Base-by-base conservation (phyloP, 768 basidiomycete genomes). In the Rhizopogon rudus region DNA sequence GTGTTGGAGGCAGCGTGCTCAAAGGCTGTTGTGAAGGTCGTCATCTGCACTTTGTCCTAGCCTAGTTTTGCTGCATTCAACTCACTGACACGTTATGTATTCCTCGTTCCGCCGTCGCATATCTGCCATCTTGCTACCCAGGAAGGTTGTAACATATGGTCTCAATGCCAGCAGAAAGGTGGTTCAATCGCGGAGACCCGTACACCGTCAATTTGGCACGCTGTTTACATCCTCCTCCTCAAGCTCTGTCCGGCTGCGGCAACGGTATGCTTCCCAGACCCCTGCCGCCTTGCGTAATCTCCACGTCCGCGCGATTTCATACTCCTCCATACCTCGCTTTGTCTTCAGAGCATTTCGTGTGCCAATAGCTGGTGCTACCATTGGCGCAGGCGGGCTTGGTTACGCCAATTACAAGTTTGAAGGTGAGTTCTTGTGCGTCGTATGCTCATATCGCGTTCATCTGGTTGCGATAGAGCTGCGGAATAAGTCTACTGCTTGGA, bases 341-440 rank as follows among this genome's bases (percentile, higher is more conserved):
- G 82, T 96, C 44, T 84, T 87, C 0, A 80, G 92, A 44, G 93
- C 93, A 0, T 93, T 97, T 64, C 78, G 88, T 50, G 84, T 97
- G 1, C 94, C 94, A 28, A 80, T 93, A 56, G 93, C 92, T 14
- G 93, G 89, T 6, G 88, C 86, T 37, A 92, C 92, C 1, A 81
- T 95, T 25, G 95, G 95, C 4, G 94, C 89, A 0, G 95, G 95
- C 9, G 87, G 92, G 0, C 74, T 96, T 54, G 92, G 91, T 5
- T 98, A 97, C 72, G 95, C 93, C 20, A 94, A 96, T 69, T 96
- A 96, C 77, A 94, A 94, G 74, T 87, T 96, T 63, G 95, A 98
- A 76, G 92, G 95, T 93, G 57, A 60, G 80, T 71, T 35, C 53
- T 37, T 4, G 33, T 50, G 2, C 25, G 43, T 16, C 13, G 13